Evolutionary conservation across 768 basidiomycete species (phyloP).

Genomic region (Amanita subjunquillea): DNA sequence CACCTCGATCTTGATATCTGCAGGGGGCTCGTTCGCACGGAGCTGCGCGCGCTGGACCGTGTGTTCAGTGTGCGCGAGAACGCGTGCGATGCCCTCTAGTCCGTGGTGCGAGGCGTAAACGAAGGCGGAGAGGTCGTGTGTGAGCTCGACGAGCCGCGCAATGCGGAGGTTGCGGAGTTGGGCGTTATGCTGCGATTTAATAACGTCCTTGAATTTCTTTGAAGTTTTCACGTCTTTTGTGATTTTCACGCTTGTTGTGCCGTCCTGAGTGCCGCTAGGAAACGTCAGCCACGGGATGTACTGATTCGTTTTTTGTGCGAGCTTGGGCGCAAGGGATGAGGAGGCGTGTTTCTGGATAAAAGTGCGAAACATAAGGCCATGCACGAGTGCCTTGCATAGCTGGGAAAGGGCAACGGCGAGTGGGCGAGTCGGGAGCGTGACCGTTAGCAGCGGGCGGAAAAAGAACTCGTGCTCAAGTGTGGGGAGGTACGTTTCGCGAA

Average conservation of each 20-base stretch:
- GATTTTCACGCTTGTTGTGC: too few species aligned
- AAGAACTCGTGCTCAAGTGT: conserved; percentile 20
- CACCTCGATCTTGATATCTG: not conserved
- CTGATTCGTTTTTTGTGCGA: not conserved
- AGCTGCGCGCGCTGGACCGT: not conserved
- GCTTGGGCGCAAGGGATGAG: not conserved
- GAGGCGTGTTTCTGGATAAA: not conserved
- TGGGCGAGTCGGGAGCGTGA: conserved; percentile 32
- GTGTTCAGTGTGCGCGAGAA: not conserved
- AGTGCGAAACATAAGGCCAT: conserved; percentile 26
- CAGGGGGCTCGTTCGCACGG: not conserved
- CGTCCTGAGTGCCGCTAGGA: not conserved
- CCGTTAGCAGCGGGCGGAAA: conserved; percentile 29
- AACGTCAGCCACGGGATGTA: not conserved
- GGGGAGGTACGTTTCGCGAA: conserved; percentile 19
- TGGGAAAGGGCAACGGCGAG: conserved; percentile 24
- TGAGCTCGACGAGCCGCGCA: not conserved
- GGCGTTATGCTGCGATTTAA: not conserved
- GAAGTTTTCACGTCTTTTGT: too few species aligned
- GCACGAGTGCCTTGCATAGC: conserved; percentile 18
- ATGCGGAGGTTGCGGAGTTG: not conserved
- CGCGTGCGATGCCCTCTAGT: not conserved
- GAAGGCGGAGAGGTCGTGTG: not conserved
- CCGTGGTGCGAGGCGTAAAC: not conserved
- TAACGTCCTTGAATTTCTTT: not conserved